A percentile compares a stretch with the other conserved stretches of the same genome.
Conservation (phyloP, 345 rosid genomes). For the Raphanus sativus region DNA sequence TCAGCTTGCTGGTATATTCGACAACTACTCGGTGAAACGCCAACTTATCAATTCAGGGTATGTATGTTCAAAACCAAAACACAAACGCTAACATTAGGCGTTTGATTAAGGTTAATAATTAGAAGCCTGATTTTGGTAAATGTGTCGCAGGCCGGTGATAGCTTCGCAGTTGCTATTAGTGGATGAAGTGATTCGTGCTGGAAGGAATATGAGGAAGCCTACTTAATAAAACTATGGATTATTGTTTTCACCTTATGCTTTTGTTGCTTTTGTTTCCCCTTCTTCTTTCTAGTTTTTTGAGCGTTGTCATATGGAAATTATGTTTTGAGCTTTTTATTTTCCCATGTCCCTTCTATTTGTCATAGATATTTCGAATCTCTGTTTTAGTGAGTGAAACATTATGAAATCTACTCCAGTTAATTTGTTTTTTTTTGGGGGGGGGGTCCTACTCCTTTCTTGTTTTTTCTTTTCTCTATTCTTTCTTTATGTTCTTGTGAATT, state of each 20-base stretch:
- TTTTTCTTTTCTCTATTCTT: too few relatives aligned
- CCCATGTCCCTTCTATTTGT: background rate
- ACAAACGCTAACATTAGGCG: background rate
- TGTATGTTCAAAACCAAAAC: constrained; percentile 18
- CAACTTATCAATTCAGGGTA: constrained; percentile 90
- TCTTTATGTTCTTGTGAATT: too few relatives aligned
- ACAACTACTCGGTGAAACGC: constrained; percentile 94
- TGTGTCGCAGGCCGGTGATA: constrained; percentile 76
- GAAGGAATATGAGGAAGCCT: constrained; percentile 98
- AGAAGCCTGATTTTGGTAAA: background rate
- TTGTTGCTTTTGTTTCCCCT: background rate
- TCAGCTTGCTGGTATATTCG: constrained; percentile 84
- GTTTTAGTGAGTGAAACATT: background rate
- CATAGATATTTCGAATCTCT: background rate
- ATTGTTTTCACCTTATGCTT: background rate
- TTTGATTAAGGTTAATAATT: background rate
- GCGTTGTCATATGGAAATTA: constrained; percentile 1
- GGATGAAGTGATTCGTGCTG: constrained; percentile 96
- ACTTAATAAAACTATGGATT: constrained; percentile 32
- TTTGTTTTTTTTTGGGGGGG: background rate
- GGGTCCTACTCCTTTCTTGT: background rate
- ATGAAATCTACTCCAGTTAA: background rate
- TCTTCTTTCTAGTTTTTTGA: constrained; percentile 1
- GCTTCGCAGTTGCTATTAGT: constrained; percentile 92
- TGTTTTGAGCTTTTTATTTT: background rate